phyloP scores from a whole-genome alignment of 805 yeast species.

The Lachancea fermentati region DNA sequence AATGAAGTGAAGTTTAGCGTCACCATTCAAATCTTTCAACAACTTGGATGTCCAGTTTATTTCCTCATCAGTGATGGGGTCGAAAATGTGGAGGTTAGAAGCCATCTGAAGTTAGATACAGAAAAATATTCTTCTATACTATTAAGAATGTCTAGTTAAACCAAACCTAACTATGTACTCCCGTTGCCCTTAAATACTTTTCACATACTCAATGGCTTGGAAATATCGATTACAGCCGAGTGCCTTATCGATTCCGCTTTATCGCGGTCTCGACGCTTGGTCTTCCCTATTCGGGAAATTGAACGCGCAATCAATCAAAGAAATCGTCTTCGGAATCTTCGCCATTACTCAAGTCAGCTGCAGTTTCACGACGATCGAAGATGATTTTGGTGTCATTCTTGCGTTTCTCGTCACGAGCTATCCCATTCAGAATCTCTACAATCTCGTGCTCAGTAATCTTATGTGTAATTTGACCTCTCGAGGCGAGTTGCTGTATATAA shows the following conservation, averaged over 20 bases:
- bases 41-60: conserved; percentile 52
- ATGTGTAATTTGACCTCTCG: conserved; percentile 64
- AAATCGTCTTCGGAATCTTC: conserved; percentile 39
- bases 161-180: not conserved
- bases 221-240: not conserved
- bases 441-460: conserved; percentile 79
- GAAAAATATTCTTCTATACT: not conserved
- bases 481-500: conserved; percentile 63
- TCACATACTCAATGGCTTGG: not conserved
- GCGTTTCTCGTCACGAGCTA: conserved; percentile 67
- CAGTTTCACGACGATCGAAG: conserved; percentile 45
- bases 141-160: not conserved
- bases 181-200: conserved; percentile 1
- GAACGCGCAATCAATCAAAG: conserved; percentile 34
- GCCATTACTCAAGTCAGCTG: conserved; percentile 37
- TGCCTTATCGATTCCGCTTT: not conserved
- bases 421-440: conserved; percentile 75
- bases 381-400: conserved; percentile 62
- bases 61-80: conserved; percentile 53
- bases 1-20: conserved; percentile 53
- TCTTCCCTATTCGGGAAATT: conserved; percentile 4
- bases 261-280: not conserved
- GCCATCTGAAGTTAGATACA: not conserved
- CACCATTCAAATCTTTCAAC: conserved; percentile 52
- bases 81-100: conserved; percentile 47